Base-by-base conservation (phyloP, 495 filamentous ascomycete genomes). In the Hypoxylon crocopeplum region DNA sequence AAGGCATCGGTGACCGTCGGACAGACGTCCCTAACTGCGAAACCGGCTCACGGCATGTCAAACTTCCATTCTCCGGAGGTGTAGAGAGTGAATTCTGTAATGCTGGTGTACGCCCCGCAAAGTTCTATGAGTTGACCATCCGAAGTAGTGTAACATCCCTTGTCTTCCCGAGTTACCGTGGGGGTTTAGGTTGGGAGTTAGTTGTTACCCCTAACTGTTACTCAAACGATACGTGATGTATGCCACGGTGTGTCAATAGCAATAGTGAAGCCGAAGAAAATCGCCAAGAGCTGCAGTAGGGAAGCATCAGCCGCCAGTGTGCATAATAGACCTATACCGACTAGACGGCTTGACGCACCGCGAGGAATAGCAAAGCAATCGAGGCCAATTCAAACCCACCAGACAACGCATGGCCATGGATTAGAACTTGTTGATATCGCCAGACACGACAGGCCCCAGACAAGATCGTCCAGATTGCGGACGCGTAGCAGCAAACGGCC, bases 331-430 rank as follows among this genome's bases (percentile, higher is more conserved):
- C 25, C 24, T 32, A 51, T 38, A 29, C 36, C 22, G 36, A 45
- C 20, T 38, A 37, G 20, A 37, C 17, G 34, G n/a, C n/a, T 16
- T 29, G 52, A 77, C 85, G 76, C 55, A 88, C 84, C 39, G 74
- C 12, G 33, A 79, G 71, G 13, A 83, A 67, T 32, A 79, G 64
- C 4, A 79, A 45, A 13, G 77, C 80, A 29, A 90, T 77, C 1
- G 69, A 67, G 59, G 81, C 72, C n/a, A 91, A 58, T 66, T 92
- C 90, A 79, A 84, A 87, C 0, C 89, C 89, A 3, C 88, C 86
- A 12, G 81, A 77, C 67, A 87, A 75, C 1, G 84, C 78, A 53
- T 84, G 86, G 11, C 88, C 89, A 46, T 81, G 62, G 15, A 85
- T 72, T 29, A 92, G 82, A 0, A 86, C 86, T 69, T 77, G 78